Base-by-base conservation (phyloP, 306 rosid species). In the Castanopsis chinensis region DNA sequence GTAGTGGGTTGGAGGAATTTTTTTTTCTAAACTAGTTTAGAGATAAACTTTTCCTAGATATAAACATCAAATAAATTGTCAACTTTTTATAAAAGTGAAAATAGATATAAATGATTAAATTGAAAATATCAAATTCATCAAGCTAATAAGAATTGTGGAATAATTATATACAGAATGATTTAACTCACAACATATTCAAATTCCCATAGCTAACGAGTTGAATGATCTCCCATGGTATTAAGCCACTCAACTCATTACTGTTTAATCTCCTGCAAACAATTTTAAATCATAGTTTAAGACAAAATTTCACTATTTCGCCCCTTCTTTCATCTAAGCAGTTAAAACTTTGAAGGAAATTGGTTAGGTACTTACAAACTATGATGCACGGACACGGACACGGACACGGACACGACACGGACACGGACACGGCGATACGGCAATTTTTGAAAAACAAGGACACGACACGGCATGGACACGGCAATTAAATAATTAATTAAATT, bases 121-220 rank as follows among this genome's bases (percentile, higher is more conserved):
- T 37, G 45, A 37, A 37, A 37, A 37, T 37, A 37, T 37, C 65
- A 59, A 23, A 59, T 20, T 20, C 65, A 59, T 20, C 65, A 59
- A 59, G 28, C 65, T 21, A 23, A 11, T 8, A 4, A 6, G 1
- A 8, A 23, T n/a, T 4, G 20, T 12, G 4, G 15, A 28, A 21
- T 59, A 14, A 14, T 20, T 5, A 63, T 37, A 37, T 6, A 37
- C 0, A 52, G 54, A 64, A 10, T 5, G 52, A 37, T 72, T 60
- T 17, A 54, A 67, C 86, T 73, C 61, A 83, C 87, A 83, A 1
- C 19, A 57, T 14, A 12, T 3, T 69, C 67, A 83, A 58, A 27
- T 74, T 78, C 51, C 79, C 83, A 49, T 35, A 35, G 6, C 59
- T 69, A 71, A 83, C 77, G 3, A 83, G 85, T 25, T 72, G 43